These are phyloP conservation scores for Torulaspora maleeae DNA, from an alignment of 805 yeast species.

Conservation along the genomic window DNA sequence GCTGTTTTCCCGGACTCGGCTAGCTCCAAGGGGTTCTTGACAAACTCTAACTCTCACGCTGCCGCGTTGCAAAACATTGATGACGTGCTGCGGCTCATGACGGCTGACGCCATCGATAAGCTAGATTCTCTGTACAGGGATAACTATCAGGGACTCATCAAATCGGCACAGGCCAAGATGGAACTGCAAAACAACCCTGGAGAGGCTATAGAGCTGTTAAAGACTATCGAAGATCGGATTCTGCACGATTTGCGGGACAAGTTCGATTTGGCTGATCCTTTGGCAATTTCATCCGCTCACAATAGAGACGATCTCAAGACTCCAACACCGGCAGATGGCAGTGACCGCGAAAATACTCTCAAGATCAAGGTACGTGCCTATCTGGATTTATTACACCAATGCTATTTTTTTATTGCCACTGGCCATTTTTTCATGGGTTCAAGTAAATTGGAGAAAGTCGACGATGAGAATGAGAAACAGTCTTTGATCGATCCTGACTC, in stretches of 20 bases:
- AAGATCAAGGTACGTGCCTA: conserved; percentile 21
- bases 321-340: neutral
- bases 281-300: conserved; percentile 6
- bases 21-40: conserved; percentile 8
- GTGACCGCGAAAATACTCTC: conserved; percentile 4
- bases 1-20: conserved; percentile 42
- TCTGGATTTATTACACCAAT: conserved; percentile 61
- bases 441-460: conserved; percentile 24
- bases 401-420: conserved; percentile 67
- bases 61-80: conserved; percentile 41
- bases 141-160: conserved; percentile 44
- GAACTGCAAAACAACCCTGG: conserved; percentile 55
- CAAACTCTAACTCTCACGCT: conserved; percentile 4
- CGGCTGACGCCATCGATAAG: conserved; percentile 49
- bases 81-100: conserved; percentile 64
- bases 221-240: conserved; percentile 37
- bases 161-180: conserved; percentile 57
- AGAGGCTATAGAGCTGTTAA: conserved; percentile 47
- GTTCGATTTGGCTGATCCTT: conserved; percentile 20
- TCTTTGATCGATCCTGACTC: conserved; percentile 11
- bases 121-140: conserved; percentile 47
- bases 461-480: conserved; percentile 30
- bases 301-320: neutral
- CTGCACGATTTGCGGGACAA: conserved; percentile 22
- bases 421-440: conserved; percentile 32